Evolutionary conservation across 225 moss, liverwort and hornwort genomes (phyloP).

Genomic region (Thuidium tamariscinum): DNA sequence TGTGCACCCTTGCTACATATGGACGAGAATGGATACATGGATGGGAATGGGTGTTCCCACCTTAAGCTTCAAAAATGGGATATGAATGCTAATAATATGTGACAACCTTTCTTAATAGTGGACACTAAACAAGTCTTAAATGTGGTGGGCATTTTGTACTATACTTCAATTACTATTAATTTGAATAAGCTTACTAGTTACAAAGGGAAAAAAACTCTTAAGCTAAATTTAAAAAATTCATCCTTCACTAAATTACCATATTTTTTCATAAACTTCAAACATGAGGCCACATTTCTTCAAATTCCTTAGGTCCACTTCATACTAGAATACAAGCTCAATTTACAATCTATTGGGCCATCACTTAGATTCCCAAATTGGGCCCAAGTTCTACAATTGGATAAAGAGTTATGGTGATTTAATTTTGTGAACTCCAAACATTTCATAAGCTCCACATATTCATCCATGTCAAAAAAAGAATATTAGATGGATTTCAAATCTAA

Average conservation of each 20-base stretch:
- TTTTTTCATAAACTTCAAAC: neutral
- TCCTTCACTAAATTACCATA: neutral
- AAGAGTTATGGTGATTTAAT: neutral
- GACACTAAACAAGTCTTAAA: too few species aligned
- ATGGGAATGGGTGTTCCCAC: too few species aligned
- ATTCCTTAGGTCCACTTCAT: neutral
- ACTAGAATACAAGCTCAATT: neutral
- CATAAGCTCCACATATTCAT: accelerated
- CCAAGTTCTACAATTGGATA: accelerated
- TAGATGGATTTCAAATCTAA: accelerated
- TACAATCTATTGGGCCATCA: neutral
- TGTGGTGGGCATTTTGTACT: neutral
- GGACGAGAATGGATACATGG: too few species aligned
- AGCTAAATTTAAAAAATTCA: neutral
- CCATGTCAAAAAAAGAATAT: accelerated
- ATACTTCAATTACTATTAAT: neutral
- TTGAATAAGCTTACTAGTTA: neutral
- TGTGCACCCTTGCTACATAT: too few species aligned
- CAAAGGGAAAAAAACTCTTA: accelerated
- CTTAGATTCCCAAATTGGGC: accelerated
- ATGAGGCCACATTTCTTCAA: neutral
- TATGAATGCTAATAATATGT: neutral
- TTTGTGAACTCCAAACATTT: too few species aligned
- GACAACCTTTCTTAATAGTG: neutral
- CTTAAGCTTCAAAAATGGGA: too few species aligned